A percentile compares a stretch with the other conserved stretches of the same genome.
These are phyloP conservation scores for Sarcodon aspratus DNA, from an alignment of 768 basidiomycete genomes.

Conservation along the genomic window DNA sequence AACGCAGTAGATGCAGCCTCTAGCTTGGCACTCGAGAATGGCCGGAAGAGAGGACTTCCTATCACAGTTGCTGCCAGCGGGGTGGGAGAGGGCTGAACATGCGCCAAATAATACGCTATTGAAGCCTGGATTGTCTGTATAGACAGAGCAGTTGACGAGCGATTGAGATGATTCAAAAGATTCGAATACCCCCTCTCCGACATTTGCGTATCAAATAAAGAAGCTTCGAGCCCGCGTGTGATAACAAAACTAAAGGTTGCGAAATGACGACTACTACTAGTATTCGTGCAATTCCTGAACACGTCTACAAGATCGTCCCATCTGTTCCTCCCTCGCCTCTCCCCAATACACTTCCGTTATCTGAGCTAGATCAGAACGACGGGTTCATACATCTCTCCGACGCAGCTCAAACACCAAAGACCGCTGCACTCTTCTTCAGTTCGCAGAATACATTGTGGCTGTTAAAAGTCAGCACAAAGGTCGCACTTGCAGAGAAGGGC, in stretches of 20 bases:
- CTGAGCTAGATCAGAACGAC: constrained; percentile 26
- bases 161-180: constrained; percentile 43
- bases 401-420: constrained; percentile 23
- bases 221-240: too few species aligned
- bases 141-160: constrained; percentile 24
- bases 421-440: constrained; percentile 28
- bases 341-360: constrained; percentile 23
- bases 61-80: constrained; percentile 45
- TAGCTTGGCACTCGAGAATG: constrained; percentile 34
- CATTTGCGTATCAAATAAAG: not conserved
- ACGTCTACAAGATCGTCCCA: constrained; percentile 52
- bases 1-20: constrained; percentile 42
- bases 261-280: too few species aligned
- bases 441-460: constrained; percentile 13
- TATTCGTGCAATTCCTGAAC: constrained; percentile 24
- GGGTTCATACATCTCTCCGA: constrained; percentile 39
- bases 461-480: constrained; percentile 14
- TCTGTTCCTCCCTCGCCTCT: constrained; percentile 26
- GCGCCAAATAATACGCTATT: constrained; percentile 47
- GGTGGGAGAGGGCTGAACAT: constrained; percentile 37
- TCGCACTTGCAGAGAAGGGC: constrained; percentile 9
- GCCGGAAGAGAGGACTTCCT: constrained; percentile 43
- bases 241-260: too few species aligned
- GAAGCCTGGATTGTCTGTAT: constrained; percentile 37
- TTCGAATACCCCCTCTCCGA: constrained; percentile 25